Conservation (phyloP, 2,329 filamentous ascomycete genomes). For the Penicillium sp. region DNA sequence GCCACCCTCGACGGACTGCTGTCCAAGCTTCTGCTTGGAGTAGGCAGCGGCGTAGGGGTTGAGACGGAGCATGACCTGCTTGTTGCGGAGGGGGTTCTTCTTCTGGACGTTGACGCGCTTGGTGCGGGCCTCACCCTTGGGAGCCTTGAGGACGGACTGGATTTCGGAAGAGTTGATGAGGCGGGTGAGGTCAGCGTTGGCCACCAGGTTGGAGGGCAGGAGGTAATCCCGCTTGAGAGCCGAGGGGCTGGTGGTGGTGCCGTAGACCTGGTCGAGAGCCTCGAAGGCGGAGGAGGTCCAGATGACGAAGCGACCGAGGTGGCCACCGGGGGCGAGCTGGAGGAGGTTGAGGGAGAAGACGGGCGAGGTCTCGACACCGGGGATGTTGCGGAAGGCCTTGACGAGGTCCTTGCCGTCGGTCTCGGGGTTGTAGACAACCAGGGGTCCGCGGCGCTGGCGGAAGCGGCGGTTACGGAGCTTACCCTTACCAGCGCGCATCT, state of each 20-base stretch:
- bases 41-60: constrained; percentile 97
- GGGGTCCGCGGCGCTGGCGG: constrained; percentile 95
- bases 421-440: constrained; percentile 96
- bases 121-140: constrained; percentile 84
- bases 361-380: constrained; percentile 93
- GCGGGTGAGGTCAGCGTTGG: constrained; percentile 92
- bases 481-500: constrained; percentile 97
- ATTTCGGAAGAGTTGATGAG: constrained; percentile 99
- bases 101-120: constrained; percentile 93
- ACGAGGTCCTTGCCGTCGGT: constrained; percentile 92
- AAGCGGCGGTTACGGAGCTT: constrained; percentile 96
- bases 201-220: constrained; percentile 85
- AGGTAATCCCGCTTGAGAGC: constrained; percentile 99
- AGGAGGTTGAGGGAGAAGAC: constrained; percentile 96
- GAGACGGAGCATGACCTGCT: constrained; percentile 95
- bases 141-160: constrained; percentile 89
- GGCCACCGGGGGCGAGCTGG: constrained; percentile 97
- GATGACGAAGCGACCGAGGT: constrained; percentile 98
- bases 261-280: constrained; percentile 95
- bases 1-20: constrained; percentile 61
- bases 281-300: constrained; percentile 98
- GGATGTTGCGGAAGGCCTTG: constrained; percentile 96
- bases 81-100: constrained; percentile 99
- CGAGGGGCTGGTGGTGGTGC: constrained; percentile 82
- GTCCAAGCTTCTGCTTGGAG: constrained; percentile 78